Percentiles rank a stretch among this genome's conserved stretches.
These are phyloP conservation scores for Colletotrichum chlorophyti DNA, from an alignment of 2,329 filamentous ascomycete genomes.

Conservation along the genomic window DNA sequence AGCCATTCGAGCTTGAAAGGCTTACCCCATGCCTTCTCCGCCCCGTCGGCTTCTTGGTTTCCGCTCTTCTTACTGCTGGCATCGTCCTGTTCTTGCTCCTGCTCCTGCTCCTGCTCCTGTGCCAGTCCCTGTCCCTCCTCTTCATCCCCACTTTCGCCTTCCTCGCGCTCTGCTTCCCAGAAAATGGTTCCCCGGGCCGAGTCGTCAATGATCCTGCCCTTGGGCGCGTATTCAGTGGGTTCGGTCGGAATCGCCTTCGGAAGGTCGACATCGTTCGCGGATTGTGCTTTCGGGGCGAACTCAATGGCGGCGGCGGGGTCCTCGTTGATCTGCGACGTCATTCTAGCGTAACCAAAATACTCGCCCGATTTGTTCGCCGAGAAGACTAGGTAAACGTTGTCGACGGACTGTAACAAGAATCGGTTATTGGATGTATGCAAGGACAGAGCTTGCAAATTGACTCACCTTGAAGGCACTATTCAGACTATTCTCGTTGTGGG, in stretches of 20 bases:
- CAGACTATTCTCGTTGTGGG: conserved; percentile 85
- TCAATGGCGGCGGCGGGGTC: conserved; percentile 74
- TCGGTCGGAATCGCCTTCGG: conserved; percentile 82
- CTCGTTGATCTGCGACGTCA: conserved; percentile 83
- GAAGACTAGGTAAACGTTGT: conserved; percentile 91
- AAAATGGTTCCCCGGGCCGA: conserved; percentile 95
- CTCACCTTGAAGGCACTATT: conserved; percentile 84
- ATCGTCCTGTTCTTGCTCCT: conserved; percentile 51
- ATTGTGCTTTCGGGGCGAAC: conserved; percentile 70
- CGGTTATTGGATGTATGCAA: conserved; percentile 1
- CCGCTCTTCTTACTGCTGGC: conserved; percentile 38
- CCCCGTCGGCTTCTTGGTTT: conserved; percentile 49
- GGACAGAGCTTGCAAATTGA: background rate
- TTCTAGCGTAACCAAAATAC: conserved; percentile 93
- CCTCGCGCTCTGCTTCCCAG: conserved; percentile 82
- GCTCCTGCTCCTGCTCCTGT: too few species aligned
- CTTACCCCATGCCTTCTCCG: conserved; percentile 80
- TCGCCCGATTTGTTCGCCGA: conserved; percentile 98
- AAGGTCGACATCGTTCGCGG: conserved; percentile 66
- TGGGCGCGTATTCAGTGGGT: conserved; percentile 78
- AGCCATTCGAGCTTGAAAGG: conserved; percentile 93
- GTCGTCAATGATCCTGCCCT: conserved; percentile 89
- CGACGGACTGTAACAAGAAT: conserved; percentile 66
- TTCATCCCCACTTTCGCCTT: conserved; percentile 50
- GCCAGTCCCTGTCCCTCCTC: conserved; percentile 57